Conservation (phyloP, 257 asterid species). For the Thymus quinquecostatus region DNA sequence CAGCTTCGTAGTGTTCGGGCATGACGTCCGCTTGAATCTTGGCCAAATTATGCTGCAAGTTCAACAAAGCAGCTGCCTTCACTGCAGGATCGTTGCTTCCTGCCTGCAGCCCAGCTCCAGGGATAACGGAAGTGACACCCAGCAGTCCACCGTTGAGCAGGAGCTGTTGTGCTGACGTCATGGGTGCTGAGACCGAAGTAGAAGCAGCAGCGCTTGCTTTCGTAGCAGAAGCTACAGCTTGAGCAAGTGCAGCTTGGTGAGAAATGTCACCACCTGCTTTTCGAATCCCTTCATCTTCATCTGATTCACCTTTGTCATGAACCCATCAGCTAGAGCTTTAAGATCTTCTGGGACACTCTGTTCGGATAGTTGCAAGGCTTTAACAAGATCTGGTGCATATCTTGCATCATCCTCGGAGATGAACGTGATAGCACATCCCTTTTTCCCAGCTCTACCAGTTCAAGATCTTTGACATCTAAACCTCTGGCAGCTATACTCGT, state of each 20-base stretch:
- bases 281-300: slow-evolving; percentile 75
- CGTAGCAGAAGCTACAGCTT: slow-evolving; percentile 67
- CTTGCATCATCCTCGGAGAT: slow-evolving; percentile 80
- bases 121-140: slow-evolving; percentile 42
- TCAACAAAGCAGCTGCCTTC: slow-evolving; percentile 75
- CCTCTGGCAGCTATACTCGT: slow-evolving; percentile 95
- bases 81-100: slow-evolving; percentile 68
- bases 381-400: slow-evolving; percentile 83
- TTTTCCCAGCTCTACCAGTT: slow-evolving; percentile 90
- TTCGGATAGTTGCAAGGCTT: slow-evolving; percentile 79
- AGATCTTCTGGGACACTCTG: slow-evolving; percentile 86
- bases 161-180: slow-evolving; percentile 40
- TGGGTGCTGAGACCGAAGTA: slow-evolving; percentile 39
- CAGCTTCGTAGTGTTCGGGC: slow-evolving; percentile 91
- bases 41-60: slow-evolving; percentile 83
- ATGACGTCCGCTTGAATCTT: slow-evolving; percentile 83
- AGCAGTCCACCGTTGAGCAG: slow-evolving; percentile 42
- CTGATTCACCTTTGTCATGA: slow-evolving; percentile 80
- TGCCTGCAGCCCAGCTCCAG: slow-evolving; percentile 43
- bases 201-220: slow-evolving; percentile 39
- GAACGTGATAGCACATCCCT: slow-evolving; percentile 87
- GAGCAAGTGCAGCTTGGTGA: slow-evolving; percentile 62
- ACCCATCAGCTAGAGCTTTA: slow-evolving; percentile 74
- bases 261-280: slow-evolving; percentile 77
- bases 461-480: slow-evolving; percentile 90